Percentiles rank a stretch among this genome's conserved stretches.
phyloP scores from a whole-genome alignment of 306 rosid species.

The Prunus padus region DNA sequence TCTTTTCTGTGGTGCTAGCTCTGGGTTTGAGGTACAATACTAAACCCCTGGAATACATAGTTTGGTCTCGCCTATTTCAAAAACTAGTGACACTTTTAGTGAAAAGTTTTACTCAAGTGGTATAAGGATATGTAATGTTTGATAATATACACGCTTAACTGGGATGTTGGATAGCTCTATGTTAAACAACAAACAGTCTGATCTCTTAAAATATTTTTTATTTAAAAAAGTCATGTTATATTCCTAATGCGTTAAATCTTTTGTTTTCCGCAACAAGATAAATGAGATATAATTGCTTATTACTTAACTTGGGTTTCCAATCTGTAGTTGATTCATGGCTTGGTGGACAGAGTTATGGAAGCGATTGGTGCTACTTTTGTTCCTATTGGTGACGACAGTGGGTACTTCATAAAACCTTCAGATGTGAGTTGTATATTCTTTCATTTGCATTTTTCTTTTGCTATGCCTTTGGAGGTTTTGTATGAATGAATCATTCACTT shows the following conservation, averaged over 20 bases:
- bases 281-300: neutral
- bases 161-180: neutral
- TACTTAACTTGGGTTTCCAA: constrained; percentile 3
- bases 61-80: neutral
- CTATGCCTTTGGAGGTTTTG: neutral
- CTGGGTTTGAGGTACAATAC: constrained; percentile 85
- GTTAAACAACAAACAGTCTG: neutral
- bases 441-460: neutral
- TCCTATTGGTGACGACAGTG: constrained; percentile 51
- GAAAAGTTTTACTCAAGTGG: too few relatives aligned
- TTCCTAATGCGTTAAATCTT: too few relatives aligned
- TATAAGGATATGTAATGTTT: too few relatives aligned
- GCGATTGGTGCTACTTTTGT: constrained; percentile 65
- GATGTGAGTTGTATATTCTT: constrained; percentile 47
- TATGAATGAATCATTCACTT: neutral
- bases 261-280: too few relatives aligned
- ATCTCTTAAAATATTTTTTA: too few relatives aligned
- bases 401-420: constrained; percentile 63
- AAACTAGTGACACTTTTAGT: too few relatives aligned
- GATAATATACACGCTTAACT: too few relatives aligned
- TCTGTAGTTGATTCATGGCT: constrained; percentile 86
- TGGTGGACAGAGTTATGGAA: constrained; percentile 90
- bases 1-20: constrained; percentile 71
- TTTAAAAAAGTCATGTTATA: too few relatives aligned
- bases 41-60: neutral